Conservation (phyloP, 83 land plant species). For the Picea engelmannii region DNA sequence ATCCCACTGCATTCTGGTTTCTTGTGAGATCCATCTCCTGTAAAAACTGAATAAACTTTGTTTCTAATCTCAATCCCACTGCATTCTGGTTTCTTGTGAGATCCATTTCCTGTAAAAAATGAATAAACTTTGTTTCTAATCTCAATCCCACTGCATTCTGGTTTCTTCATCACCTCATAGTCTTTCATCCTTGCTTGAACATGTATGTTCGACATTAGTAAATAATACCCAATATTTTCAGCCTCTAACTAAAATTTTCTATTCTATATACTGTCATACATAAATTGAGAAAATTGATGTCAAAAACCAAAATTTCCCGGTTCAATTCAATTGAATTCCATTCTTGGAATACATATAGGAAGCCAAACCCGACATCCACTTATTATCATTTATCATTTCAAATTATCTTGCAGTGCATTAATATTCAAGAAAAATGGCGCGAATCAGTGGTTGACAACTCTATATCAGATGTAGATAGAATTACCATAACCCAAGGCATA, state of each 20-base stretch:
- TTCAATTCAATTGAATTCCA: no score
- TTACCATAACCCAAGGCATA: no score
- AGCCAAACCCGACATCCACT: no score
- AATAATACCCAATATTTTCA: neutral
- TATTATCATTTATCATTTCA: no score
- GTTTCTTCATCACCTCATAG: neutral
- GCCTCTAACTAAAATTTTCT: slow-evolving; percentile 6
- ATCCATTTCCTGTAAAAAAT: neutral
- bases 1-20: neutral
- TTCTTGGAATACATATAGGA: no score
- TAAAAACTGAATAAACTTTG: neutral
- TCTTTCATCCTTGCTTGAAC: slow-evolving; percentile 1
- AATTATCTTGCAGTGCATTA: no score
- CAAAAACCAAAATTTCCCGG: no score
- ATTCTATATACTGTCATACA: no score
- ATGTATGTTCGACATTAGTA: slow-evolving; percentile 5
- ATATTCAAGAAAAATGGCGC: no score
- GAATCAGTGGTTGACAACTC: neutral
- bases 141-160: neutral
- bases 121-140: slow-evolving; percentile 1
- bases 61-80: neutral
- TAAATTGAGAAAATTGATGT: no score
- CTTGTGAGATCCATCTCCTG: neutral
- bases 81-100: neutral
- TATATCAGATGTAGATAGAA: slow-evolving; percentile 5